These are phyloP conservation scores for Phytophthora ramorum DNA, from an alignment of 352 stramenopile genomes.

Conservation along the genomic window DNA sequence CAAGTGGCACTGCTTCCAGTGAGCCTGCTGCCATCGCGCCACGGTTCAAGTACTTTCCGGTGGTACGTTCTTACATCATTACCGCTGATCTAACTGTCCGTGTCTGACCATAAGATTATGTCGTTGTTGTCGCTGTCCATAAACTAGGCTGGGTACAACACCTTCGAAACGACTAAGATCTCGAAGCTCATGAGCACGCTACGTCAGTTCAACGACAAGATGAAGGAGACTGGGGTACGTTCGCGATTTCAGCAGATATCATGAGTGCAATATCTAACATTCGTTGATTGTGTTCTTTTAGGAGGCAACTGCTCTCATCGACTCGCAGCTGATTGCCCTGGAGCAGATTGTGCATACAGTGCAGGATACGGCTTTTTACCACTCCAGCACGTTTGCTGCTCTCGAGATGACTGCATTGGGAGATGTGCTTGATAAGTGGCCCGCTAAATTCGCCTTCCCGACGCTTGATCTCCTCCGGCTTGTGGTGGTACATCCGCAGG, in stretches of 20 bases:
- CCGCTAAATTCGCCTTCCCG: constrained; percentile 85
- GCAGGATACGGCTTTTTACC: constrained; percentile 91
- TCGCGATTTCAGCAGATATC: constrained; percentile 5
- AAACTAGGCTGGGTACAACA: constrained; percentile 83
- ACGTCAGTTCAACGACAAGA: constrained; percentile 89
- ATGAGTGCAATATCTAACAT: background rate
- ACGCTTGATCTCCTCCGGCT: constrained; percentile 93
- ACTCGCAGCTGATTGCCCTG: constrained; percentile 64
- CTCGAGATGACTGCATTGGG: constrained; percentile 68
- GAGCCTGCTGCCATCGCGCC: constrained; percentile 10
- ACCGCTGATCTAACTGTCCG: background rate
- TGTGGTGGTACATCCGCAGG: constrained; percentile 90
- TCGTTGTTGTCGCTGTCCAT: constrained; percentile 10
- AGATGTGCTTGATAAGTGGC: constrained; percentile 75
- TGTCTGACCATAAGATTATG: constrained; percentile 15
- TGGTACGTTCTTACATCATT: constrained; percentile 36
- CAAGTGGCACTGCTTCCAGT: constrained; percentile 11
- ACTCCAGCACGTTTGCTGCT: constrained; percentile 87
- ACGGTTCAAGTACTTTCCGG: constrained; percentile 76
- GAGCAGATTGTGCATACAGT: constrained; percentile 69
- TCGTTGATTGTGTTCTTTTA: constrained; percentile 4
- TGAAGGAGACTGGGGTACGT: constrained; percentile 55
- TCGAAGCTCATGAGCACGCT: constrained; percentile 93
- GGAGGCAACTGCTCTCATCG: constrained; percentile 34
- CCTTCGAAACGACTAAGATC: constrained; percentile 94